Percentiles rank a stretch among this genome's conserved stretches.
These are phyloP conservation scores for Dimargaris verticillata DNA, from an alignment of 192 early-diverging fungal species.

Conservation along the genomic window DNA sequence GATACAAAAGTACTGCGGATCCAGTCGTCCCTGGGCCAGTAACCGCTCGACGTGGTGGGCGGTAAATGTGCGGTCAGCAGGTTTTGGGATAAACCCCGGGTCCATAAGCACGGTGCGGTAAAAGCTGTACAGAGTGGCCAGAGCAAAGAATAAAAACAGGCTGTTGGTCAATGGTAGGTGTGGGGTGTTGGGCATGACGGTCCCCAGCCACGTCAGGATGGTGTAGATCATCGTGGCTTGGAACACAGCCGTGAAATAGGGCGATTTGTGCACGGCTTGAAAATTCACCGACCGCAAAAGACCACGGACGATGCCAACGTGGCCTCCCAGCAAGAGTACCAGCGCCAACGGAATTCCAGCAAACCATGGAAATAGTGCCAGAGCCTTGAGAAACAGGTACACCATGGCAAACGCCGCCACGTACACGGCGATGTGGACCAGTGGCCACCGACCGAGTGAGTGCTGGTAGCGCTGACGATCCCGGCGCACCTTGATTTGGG, in stretches of 20 bases:
- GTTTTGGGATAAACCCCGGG: slow-evolving; percentile 63
- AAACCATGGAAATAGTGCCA: slow-evolving; percentile 60
- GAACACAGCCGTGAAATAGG: slow-evolving; percentile 71
- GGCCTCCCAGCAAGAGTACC: slow-evolving; percentile 30
- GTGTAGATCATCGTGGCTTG: slow-evolving; percentile 71
- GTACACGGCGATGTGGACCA: slow-evolving; percentile 48
- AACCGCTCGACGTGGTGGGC: slow-evolving; percentile 29
- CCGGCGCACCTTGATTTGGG: slow-evolving; percentile 13
- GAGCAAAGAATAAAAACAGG: slow-evolving; percentile 43
- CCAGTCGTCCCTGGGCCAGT: slow-evolving; percentile 46
- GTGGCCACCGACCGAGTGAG: slow-evolving; percentile 16
- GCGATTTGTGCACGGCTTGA: slow-evolving; percentile 50
- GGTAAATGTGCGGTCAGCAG: slow-evolving; percentile 19
- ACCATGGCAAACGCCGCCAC: slow-evolving; percentile 50
- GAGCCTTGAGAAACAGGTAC: slow-evolving; percentile 32
- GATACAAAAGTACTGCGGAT: slow-evolving; percentile 67
- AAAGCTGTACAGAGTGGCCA: slow-evolving; percentile 50
- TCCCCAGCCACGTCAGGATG: slow-evolving; percentile 37
- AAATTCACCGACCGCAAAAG: slow-evolving; percentile 31
- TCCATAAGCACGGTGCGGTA: slow-evolving; percentile 53
- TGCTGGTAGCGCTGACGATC: slow-evolving; percentile 14
- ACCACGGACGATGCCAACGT: slow-evolving; percentile 38
- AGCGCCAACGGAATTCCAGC: slow-evolving; percentile 47
- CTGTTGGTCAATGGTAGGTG: slow-evolving; percentile 31
- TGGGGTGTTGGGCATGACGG: slow-evolving; percentile 48